Percentiles rank a stretch among this genome's conserved stretches.
These are phyloP conservation scores for Cercophora samala DNA, from an alignment of 495 filamentous ascomycete genomes.

Conservation along the genomic window DNA sequence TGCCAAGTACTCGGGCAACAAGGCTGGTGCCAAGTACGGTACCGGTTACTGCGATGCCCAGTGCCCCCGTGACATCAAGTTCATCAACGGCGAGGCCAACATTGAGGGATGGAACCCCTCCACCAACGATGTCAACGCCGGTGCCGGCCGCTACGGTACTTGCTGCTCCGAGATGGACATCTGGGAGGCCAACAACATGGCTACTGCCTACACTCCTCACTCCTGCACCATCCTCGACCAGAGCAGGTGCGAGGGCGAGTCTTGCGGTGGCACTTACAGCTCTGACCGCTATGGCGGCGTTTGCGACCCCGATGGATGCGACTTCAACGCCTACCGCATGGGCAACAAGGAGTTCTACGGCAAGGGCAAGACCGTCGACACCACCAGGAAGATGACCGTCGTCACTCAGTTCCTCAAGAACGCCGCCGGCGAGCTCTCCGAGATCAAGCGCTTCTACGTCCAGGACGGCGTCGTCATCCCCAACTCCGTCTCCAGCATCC, in stretches of 20 bases:
- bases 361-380: constrained; percentile 58
- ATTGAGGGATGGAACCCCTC: constrained; percentile 58
- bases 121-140: constrained; percentile 58
- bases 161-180: constrained; percentile 76
- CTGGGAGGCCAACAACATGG: constrained; percentile 68
- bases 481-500: constrained; percentile 51
- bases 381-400: constrained; percentile 64
- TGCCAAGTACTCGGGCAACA: constrained; percentile 50
- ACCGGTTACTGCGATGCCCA: constrained; percentile 60
- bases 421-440: constrained; percentile 50
- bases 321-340: constrained; percentile 73
- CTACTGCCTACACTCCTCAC: constrained; percentile 63
- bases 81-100: constrained; percentile 55
- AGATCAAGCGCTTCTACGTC: constrained; percentile 70
- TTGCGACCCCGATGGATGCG: constrained; percentile 72
- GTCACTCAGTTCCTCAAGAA: constrained; percentile 65
- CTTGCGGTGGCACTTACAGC: constrained; percentile 52
- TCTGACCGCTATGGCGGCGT: constrained; percentile 51
- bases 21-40: constrained; percentile 58
- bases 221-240: constrained; percentile 59
- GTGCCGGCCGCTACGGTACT: constrained; percentile 56
- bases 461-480: constrained; percentile 63
- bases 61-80: constrained; percentile 54
- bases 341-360: constrained; percentile 64
- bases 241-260: constrained; percentile 51